A percentile compares a stretch with the other conserved stretches of the same genome.
Conservation (phyloP, 305 asterid species). For the Salvia sclarea region DNA sequence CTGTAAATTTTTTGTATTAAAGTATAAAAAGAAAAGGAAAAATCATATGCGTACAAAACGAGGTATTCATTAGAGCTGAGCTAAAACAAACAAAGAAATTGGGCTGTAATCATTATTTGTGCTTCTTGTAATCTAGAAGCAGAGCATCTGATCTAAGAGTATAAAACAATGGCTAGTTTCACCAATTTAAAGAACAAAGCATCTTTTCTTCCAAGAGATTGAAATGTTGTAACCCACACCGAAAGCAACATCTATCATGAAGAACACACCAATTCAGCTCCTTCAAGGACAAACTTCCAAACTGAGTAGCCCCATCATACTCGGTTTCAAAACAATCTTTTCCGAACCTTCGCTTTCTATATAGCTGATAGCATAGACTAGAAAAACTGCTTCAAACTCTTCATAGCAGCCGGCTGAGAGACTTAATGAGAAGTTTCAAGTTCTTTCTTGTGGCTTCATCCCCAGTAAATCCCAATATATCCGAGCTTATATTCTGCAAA, state of each 20-base stretch:
- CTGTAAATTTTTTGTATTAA: no score
- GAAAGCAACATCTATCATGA: not conserved
- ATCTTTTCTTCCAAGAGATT: slow-evolving; percentile 17
- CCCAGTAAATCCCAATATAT: slow-evolving; percentile 79
- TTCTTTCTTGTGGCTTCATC: slow-evolving; percentile 85
- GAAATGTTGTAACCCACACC: slow-evolving; percentile 5
- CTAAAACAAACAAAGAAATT: not conserved
- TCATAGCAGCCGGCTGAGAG: slow-evolving; percentile 82
- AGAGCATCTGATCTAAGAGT: slow-evolving; percentile 18
- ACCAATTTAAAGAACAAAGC: slow-evolving; percentile 12
- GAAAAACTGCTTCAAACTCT: slow-evolving; percentile 10
- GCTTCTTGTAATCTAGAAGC: slow-evolving; percentile 22
- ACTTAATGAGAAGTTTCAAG: slow-evolving; percentile 78
- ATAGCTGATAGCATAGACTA: not conserved
- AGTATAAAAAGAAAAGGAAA: not conserved
- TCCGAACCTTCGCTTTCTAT: slow-evolving; percentile 13
- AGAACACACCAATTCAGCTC: not conserved
- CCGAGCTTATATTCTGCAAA: slow-evolving; percentile 85
- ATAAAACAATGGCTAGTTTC: slow-evolving; percentile 9
- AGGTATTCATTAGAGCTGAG: slow-evolving; percentile 3
- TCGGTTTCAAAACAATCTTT: not conserved
- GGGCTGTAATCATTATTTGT: not conserved
- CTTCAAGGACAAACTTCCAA: slow-evolving; percentile 12
- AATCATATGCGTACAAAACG: not conserved
- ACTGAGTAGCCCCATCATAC: slow-evolving; percentile 23